phyloP scores from a whole-genome alignment of 148 eudicot genomes.

The Oxyria digyna region DNA sequence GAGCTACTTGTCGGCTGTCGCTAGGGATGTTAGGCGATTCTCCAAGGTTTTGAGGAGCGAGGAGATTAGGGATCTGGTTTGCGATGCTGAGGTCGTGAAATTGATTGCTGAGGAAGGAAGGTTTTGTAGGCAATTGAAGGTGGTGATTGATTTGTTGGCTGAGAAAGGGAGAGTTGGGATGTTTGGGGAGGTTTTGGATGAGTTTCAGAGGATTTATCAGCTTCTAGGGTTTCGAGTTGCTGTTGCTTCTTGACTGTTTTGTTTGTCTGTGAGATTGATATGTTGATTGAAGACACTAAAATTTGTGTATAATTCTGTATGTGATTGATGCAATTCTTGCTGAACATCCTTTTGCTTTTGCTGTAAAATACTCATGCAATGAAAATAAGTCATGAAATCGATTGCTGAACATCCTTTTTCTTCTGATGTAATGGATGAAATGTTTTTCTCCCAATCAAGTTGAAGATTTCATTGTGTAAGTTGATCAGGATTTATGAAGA shows the following conservation, averaged over 20 bases:
- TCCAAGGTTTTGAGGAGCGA: slow-evolving; percentile 22
- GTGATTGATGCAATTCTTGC: not conserved
- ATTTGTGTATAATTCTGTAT: not conserved
- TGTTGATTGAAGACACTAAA: no score
- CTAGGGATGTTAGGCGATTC: slow-evolving; percentile 36
- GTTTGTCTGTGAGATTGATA: no score
- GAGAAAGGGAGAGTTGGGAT: slow-evolving; percentile 28
- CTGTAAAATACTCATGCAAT: no score
- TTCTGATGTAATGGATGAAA: no score
- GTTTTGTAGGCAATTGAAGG: slow-evolving; percentile 34
- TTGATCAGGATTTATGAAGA: no score
- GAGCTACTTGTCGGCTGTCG: slow-evolving; percentile 17
- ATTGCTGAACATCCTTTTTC: no score
- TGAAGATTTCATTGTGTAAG: no score
- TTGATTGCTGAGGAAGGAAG: slow-evolving; percentile 31
- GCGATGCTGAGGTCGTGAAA: slow-evolving; percentile 25
- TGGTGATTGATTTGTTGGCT: slow-evolving; percentile 35
- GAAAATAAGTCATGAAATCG: no score
- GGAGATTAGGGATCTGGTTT: slow-evolving; percentile 22
- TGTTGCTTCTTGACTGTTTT: not conserved
- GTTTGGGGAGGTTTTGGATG: slow-evolving; percentile 33
- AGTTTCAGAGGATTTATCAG: slow-evolving; percentile 33
- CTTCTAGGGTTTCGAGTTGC: not conserved
- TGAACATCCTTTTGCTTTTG: no score
- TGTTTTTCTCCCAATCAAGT: no score